Percentiles rank a stretch among this genome's conserved stretches.
phyloP scores from a whole-genome alignment of 2,329 filamentous ascomycete species.

The Aspergillus terreus region DNA sequence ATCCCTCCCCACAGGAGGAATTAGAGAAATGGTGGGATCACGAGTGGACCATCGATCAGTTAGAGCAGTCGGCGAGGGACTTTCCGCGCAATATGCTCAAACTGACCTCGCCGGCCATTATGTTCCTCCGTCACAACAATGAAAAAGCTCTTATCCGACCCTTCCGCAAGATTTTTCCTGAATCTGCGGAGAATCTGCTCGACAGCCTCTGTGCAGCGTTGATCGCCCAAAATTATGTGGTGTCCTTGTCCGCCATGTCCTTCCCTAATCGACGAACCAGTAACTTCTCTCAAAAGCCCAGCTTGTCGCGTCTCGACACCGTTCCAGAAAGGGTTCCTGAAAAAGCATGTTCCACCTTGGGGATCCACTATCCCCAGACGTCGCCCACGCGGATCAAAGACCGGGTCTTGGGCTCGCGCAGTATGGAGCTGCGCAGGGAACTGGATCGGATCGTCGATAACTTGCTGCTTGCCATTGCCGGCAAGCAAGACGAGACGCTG shows the following conservation, averaged over 20 bases:
- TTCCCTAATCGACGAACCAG: conserved; percentile 21
- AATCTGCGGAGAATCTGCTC: conserved; percentile 29
- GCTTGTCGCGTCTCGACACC: conserved; percentile 24
- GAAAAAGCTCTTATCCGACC: conserved; percentile 32
- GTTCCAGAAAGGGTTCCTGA: conserved; percentile 33
- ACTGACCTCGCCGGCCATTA: conserved; percentile 37
- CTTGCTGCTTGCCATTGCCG: conserved; percentile 33
- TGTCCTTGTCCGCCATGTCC: conserved; percentile 30
- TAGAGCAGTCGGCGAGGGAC: conserved; percentile 35
- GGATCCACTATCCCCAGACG: conserved; percentile 25
- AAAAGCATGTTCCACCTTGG: conserved; percentile 31
- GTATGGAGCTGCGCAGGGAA: conserved; percentile 25
- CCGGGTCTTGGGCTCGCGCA: conserved; percentile 27
- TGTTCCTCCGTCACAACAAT: conserved; percentile 35
- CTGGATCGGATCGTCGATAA: conserved; percentile 36
- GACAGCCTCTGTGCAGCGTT: conserved; percentile 36
- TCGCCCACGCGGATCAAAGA: conserved; percentile 27
- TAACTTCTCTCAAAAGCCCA: conserved; percentile 14
- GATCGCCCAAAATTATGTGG: conserved; percentile 36
- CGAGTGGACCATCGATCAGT: conserved; percentile 38
- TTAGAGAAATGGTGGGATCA: conserved; percentile 34
- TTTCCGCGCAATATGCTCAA: conserved; percentile 33
- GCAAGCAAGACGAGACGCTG: conserved; percentile 31
- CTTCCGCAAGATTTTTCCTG: conserved; percentile 35
- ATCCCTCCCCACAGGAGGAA: conserved; percentile 24